phyloP scores from a whole-genome alignment of 805 yeast species.

The Lachancea waltii region DNA sequence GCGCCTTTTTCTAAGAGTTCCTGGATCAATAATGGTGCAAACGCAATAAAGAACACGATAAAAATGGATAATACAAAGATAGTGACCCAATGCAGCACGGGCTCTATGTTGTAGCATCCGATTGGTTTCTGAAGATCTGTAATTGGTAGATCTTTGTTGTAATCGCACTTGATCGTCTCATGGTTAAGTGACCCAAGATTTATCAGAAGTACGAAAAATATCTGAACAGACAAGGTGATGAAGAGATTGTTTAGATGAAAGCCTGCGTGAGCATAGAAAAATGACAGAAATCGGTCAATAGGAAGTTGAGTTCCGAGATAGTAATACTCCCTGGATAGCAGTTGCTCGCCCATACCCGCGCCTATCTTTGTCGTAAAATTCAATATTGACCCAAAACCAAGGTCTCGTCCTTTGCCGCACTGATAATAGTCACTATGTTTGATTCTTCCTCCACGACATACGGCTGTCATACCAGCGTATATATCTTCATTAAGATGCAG shows the following conservation, averaged over 20 bases:
- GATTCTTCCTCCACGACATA: slow-evolving; percentile 80
- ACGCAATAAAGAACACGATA: slow-evolving; percentile 75
- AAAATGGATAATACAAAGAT: slow-evolving; percentile 76
- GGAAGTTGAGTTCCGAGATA: slow-evolving; percentile 77
- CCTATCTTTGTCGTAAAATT: slow-evolving; percentile 85
- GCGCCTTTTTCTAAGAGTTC: slow-evolving; percentile 78
- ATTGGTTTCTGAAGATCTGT: slow-evolving; percentile 60
- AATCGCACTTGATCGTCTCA: slow-evolving; percentile 62
- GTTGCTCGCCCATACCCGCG: slow-evolving; percentile 91
- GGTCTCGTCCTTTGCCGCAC: slow-evolving; percentile 88
- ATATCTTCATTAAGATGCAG: slow-evolving; percentile 82
- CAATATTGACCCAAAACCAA: slow-evolving; percentile 80
- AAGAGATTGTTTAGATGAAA: slow-evolving; percentile 77
- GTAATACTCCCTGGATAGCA: slow-evolving; percentile 77
- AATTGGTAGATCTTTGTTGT: slow-evolving; percentile 57
- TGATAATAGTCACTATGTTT: slow-evolving; percentile 84
- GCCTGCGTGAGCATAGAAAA: slow-evolving; percentile 83
- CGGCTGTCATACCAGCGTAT: slow-evolving; percentile 81
- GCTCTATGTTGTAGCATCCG: slow-evolving; percentile 69
- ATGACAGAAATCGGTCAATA: slow-evolving; percentile 71
- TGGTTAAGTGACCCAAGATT: slow-evolving; percentile 69
- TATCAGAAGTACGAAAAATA: slow-evolving; percentile 62
- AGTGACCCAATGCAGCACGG: slow-evolving; percentile 75
- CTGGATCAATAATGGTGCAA: slow-evolving; percentile 71
- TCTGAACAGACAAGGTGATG: slow-evolving; percentile 67